These are phyloP conservation scores for sunflower (Helianthus annuus) DNA, from an alignment of 129 eudicot species.

Conservation along the genomic window HanXRQr2.0-SUNRISE NC_035433.2:2244829-2245328, in stretches of 20 bases:
- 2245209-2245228: conserved; percentile 62
- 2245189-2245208: conserved; percentile 56
- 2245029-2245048: conserved; percentile 84
- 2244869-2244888: conserved; percentile 89
- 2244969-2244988: conserved; percentile 45
- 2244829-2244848: conserved; percentile 60
- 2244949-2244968: conserved; percentile 54
- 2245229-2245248: conserved; percentile 88
- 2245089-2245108: conserved; percentile 72
- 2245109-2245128: conserved; percentile 90
- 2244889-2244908: conserved; percentile 69
- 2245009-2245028: conserved; percentile 57
- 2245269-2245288: conserved; percentile 60
- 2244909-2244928: conserved; percentile 76
- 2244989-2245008: conserved; percentile 75
- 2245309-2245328: conserved; percentile 90
- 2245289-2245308: conserved; percentile 58
- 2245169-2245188: conserved; percentile 72
- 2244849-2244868: conserved; percentile 37
- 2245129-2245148: conserved; percentile 67
- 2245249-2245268: conserved; percentile 67
- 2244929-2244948: conserved; percentile 76
- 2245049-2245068: conserved; percentile 72
- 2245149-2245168: conserved; percentile 63
- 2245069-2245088: conserved; percentile 69